Conservation (phyloP, 352 stramenopile species). For the Phytophthora idaei region DNA sequence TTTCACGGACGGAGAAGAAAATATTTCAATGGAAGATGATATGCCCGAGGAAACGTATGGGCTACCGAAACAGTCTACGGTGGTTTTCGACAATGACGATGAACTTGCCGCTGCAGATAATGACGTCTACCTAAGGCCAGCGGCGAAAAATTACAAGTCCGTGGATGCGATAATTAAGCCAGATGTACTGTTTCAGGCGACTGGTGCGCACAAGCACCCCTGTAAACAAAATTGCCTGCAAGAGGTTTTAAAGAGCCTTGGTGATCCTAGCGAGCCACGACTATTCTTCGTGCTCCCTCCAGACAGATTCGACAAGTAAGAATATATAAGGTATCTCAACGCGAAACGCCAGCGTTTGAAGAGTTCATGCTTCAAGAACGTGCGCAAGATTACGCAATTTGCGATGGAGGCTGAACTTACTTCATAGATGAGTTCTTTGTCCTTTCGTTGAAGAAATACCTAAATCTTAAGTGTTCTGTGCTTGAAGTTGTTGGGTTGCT, state of each 20-base stretch:
- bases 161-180: slow-evolving; percentile 6
- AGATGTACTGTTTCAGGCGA: slow-evolving; percentile 5
- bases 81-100: not conserved
- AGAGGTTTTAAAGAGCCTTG: slow-evolving; percentile 3
- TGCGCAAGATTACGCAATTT: not conserved
- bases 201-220: slow-evolving; percentile 8
- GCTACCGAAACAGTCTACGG: no score
- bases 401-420: not conserved
- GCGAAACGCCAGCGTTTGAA: slow-evolving; percentile 2
- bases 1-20: no score
- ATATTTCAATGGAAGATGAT: no score
- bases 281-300: slow-evolving; percentile 6
- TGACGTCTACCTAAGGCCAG: not conserved
- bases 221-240: slow-evolving; percentile 5
- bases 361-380: not conserved
- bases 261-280: not conserved
- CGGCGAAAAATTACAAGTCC: slow-evolving; percentile 6
- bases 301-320: slow-evolving; percentile 7
- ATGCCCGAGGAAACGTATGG: no score
- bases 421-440: no score
- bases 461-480: no score
- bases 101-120: not conserved
- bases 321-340: slow-evolving; percentile 5
- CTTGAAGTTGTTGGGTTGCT: no score
- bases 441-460: no score